Evolutionary conservation across 2,329 filamentous ascomycete species (phyloP), one percentile per base, ranked within the genome.

Genomic region (Aschersonia sp.): DNA sequence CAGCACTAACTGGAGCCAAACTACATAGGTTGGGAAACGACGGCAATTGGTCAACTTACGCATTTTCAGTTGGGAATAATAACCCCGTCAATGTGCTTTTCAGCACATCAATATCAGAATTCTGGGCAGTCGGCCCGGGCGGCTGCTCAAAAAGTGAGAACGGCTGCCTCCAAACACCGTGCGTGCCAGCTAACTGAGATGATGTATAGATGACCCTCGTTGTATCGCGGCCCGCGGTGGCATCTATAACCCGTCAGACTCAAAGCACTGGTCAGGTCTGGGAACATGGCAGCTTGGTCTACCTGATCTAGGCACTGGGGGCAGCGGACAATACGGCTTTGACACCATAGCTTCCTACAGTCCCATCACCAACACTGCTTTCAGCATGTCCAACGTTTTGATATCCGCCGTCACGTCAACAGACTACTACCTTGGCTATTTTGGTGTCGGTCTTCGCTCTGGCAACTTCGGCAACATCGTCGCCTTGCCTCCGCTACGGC

Each of bases 1-100:
- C 22, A 22, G 22, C 22, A 22, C 22, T 22, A 3, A 22, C 4
- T 22, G 22, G 22, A 22, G 22, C 22, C 12, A 33, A 8, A n/a
- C 9, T 42, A n/a, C n/a, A 4, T 47, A 79, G 76, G 77, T 71
- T 76, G 51, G 79, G 79, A 44, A 70, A 75, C 53, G 82, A 86
- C 58, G 83, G 83, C 8, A 72, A 72, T 52, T 89, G 85, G 85
- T 87, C 83, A 12, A 77, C 81, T 6, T 78, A 86, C 53, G 70
- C 68, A 10, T 68, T 88, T 44, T 50, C 55, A 5, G 50, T 74
- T 67, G 55, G 69, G 75, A 62, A 65, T 22, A 54, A 61, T 6
- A 58, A 66, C 47, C 32, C 54, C 8, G 57, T 69, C 50, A 60
- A 67, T 53, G 60, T 70, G 33, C 57, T 70, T 10, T 70, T 81